Evolutionary conservation across 2,329 filamentous ascomycete genomes (phyloP).

Genomic region (Epichloe sylvatica): DNA sequence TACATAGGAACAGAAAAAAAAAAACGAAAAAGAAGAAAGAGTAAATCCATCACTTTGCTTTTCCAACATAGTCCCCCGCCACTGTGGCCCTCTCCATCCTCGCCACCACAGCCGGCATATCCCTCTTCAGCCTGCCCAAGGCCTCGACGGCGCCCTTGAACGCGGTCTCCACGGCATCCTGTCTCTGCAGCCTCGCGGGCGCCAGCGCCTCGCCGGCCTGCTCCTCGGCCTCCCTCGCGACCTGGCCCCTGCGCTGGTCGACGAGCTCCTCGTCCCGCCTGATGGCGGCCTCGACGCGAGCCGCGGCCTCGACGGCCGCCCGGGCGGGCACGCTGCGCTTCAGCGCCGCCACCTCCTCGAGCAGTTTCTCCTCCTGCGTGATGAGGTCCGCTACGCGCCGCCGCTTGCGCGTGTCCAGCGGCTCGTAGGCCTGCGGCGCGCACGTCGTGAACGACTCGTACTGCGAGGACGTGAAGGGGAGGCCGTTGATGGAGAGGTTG

Average conservation of each 20-base stretch:
- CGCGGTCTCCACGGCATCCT: slow-evolving; percentile 27
- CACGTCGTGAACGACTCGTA: slow-evolving; percentile 21
- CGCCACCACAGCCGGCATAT: slow-evolving; percentile 48
- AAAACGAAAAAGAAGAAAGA: not conserved
- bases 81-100: slow-evolving; percentile 50
- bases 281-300: slow-evolving; percentile 25
- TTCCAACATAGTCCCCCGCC: slow-evolving; percentile 43
- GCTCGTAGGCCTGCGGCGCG: slow-evolving; percentile 34
- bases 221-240: slow-evolving; percentile 11
- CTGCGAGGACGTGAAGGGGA: slow-evolving; percentile 29
- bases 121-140: slow-evolving; percentile 39
- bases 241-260: slow-evolving; percentile 13
- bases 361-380: slow-evolving; percentile 47
- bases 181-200: slow-evolving; percentile 27
- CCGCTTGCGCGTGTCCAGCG: slow-evolving; percentile 46
- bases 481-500: slow-evolving; percentile 50
- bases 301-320: slow-evolving; percentile 29
- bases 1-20: not conserved
- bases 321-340: slow-evolving; percentile 37
- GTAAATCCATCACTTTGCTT: slow-evolving; percentile 9
- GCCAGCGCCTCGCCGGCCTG: slow-evolving; percentile 15
- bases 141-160: slow-evolving; percentile 36
- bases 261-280: slow-evolving; percentile 34
- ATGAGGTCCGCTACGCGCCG: slow-evolving; percentile 46
- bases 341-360: slow-evolving; percentile 48